Evolutionary conservation across 164 flowering plant species (phyloP).

Genomic region (Magnolia officinalis): DNA sequence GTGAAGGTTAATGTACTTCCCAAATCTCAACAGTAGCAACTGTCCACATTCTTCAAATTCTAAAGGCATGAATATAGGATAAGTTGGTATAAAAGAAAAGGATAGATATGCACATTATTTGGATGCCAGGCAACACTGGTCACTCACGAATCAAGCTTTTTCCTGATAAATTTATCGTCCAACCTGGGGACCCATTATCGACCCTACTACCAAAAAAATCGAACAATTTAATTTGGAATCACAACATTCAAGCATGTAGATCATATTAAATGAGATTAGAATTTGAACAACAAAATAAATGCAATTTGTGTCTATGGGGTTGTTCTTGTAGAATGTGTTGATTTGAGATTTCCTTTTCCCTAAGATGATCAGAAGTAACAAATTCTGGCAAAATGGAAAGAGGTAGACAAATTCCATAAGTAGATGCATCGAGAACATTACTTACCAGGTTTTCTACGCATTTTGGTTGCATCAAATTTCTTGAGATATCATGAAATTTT

Average conservation of each 20-base stretch:
- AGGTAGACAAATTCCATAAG: too few relatives aligned
- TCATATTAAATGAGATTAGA: background rate
- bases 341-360: too few relatives aligned
- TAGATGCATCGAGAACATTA: too few relatives aligned
- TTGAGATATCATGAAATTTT: too few relatives aligned
- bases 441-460: too few relatives aligned
- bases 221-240: background rate
- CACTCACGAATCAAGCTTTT: conserved; percentile 88
- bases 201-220: conserved; percentile 4
- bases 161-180: conserved; percentile 95
- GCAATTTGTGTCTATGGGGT: background rate
- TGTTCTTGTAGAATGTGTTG: too few relatives aligned
- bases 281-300: background rate
- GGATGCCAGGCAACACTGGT: conserved; percentile 99
- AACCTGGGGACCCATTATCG: conserved; percentile 53
- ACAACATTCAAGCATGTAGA: conserved; percentile 3
- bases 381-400: too few relatives aligned
- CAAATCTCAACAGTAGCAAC: too few relatives aligned
- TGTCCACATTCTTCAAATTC: background rate
- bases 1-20: too few relatives aligned
- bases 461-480: too few relatives aligned
- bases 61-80: background rate
- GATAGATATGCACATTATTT: conserved; percentile 60
- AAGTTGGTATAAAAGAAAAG: background rate
- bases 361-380: too few relatives aligned